Evolutionary conservation across 345 rosid genomes (phyloP), one percentile per base, ranked within the genome.

Genomic region (Boechera divaricarpa): DNA sequence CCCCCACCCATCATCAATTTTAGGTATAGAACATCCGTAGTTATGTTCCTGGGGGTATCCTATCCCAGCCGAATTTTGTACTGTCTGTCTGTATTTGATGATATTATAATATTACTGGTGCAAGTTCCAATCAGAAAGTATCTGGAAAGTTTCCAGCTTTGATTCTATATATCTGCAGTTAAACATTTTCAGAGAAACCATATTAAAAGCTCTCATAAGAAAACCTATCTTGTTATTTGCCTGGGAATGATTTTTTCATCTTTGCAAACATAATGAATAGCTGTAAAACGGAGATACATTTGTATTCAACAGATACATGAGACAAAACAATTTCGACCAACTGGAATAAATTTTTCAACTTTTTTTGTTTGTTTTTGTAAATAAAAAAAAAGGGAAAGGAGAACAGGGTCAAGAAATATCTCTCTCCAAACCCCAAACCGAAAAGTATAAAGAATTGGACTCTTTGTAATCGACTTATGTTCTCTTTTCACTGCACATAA

Each of bases 381-480:
- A 58, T 57, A 47, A 58, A 57, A 26, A 36, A 39, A n/a, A n/a
- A 39, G 6, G 33, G 10, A 51, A 53, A 63, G 15, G 51, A 59
- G 44, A 53, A 54, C 55, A 18, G 15, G 66, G 28, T 35, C 63
- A 0, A 59, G 13, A 59, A 57, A 58, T 33, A 33, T 32, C 24
- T 58, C 63, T 32, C 12, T 32, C 3, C 63, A 59, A 59, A 59
- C 6, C 48, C 66, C 16, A 38, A 72, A 61, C 63, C 2, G 28
- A 52, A 69, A 61, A 33, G 56, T 70, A 70, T 62, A 77, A 70
- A 77, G 76, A 70, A 70, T 77, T 64, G 71, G 48, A 56, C 26
- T 74, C 26, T 53, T 10, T 61, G 44, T 49, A 29, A 53, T 65
- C 26, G 11, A 65, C 16, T 15, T 44, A 24, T 59, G 15, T 59